These are phyloP conservation scores for Boletellus sp. DNA, from an alignment of 768 basidiomycete species.

Conservation along the genomic window DNA sequence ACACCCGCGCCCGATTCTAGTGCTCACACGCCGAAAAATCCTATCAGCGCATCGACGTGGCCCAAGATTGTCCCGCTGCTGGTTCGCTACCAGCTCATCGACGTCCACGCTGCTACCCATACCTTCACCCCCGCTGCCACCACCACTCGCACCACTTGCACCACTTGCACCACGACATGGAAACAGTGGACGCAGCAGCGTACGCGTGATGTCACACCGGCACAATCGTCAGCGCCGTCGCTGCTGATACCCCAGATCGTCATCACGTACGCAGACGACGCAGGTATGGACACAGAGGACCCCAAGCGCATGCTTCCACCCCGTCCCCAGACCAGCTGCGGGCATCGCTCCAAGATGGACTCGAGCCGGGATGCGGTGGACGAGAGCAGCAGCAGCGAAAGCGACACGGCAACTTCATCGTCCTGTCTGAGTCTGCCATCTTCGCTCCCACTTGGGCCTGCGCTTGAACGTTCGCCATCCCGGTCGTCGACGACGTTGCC, in stretches of 20 bases:
- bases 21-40: no score
- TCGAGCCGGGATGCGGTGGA: no score
- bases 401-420: no score
- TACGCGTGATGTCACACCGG: no score
- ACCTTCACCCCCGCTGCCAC: no score
- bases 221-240: neutral
- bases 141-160: no score
- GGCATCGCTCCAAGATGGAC: neutral
- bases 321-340: constrained; percentile 24
- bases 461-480: neutral
- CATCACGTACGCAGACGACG: constrained; percentile 22
- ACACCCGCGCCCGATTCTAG: no score
- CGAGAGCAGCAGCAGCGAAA: no score
- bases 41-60: constrained; percentile 54
- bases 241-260: constrained; percentile 28
- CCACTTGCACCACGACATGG: no score
- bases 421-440: no score
- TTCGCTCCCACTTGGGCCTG: no score
- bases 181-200: no score
- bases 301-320: constrained; percentile 34
- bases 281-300: constrained; percentile 6
- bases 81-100: constrained; percentile 46
- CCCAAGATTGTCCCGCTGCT: constrained; percentile 37
- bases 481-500: neutral
- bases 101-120: constrained; percentile 27